Base-by-base conservation (phyloP, 345 rosid genomes). In the Pugionium dolabratum region DNA sequence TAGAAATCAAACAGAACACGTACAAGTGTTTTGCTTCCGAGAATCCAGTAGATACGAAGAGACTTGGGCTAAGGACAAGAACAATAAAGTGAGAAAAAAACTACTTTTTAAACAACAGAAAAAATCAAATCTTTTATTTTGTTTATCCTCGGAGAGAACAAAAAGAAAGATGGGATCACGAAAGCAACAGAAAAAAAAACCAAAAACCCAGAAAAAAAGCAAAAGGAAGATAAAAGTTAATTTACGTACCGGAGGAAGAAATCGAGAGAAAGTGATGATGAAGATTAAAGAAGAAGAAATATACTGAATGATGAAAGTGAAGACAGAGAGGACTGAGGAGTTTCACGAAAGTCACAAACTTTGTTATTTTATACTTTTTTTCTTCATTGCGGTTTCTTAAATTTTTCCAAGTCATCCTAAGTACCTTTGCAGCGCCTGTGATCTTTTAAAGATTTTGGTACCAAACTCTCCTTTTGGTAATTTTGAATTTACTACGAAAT, bases 291-390 rank as follows among this genome's bases (percentile, higher is more conserved):
- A 48, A 31, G 64, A 48, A 46, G 55, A 43, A 52, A 32, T 32
- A 4, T 8, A 59, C 9, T 59, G 65, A 67, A 35, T 67, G 55
- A 54, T 55, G 40, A 36, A 36, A 36, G 40, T 1, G 40, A 36
- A 36, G 40, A 36, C 40, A 36, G 40, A 43, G 64, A 64, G 49
- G 36, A 41, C 48, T 36, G 39, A 54, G 59, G 74, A 62, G 69
- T 52, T 65, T 73, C 76, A 73, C 66, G 76, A 73, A 67, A 61
- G 63, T 73, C 77, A 54, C 62, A 53, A n/a, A 8, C 62, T 73
- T 58, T 45, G 6, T 10, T 33, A 0, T 4, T 36, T 10, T 36
- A 34, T 46, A 11, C 1, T 4, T 25, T 39, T 55, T 6, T 46
- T 18, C 18, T 18, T 18, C 18, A 18, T 18, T 18, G 18, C 18